These are phyloP conservation scores for Chrysoporthe puriensis DNA, from an alignment of 2,329 filamentous ascomycete genomes.

Conservation along the genomic window DNA sequence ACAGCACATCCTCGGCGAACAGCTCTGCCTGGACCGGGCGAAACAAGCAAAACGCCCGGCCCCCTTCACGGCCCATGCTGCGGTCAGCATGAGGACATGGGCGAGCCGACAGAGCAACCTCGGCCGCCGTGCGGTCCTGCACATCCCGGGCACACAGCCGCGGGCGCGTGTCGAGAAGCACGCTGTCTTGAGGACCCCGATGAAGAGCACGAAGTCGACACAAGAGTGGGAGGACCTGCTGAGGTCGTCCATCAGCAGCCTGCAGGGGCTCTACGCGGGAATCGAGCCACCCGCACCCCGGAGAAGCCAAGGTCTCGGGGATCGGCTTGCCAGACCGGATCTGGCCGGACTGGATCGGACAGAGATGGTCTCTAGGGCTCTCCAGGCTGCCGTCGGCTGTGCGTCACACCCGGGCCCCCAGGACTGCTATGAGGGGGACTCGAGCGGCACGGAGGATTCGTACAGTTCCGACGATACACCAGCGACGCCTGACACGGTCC, in stretches of 20 bases:
- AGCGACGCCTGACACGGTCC: constrained; percentile 20
- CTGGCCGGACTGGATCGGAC: constrained; percentile 14
- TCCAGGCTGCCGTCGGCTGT: constrained; percentile 25
- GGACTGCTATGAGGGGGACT: constrained; percentile 18
- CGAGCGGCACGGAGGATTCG: constrained; percentile 17
- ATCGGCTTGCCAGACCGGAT: constrained; percentile 10
- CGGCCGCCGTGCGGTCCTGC: background rate
- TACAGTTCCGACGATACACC: constrained; percentile 20
- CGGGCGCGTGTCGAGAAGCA: constrained; percentile 15
- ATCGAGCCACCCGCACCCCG: constrained; percentile 7
- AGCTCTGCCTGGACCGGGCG: constrained; percentile 11
- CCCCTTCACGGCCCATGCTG: background rate
- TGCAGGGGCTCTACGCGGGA: constrained; percentile 22
- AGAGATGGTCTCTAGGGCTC: constrained; percentile 21
- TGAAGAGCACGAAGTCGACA: constrained; percentile 11
- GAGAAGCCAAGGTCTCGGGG: constrained; percentile 5
- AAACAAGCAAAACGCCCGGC: constrained; percentile 17
- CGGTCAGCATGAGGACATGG: constrained; percentile 19
- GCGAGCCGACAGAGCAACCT: constrained; percentile 9
- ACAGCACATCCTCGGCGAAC: constrained; percentile 24
- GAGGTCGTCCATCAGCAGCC: constrained; percentile 13
- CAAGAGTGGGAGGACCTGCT: constrained; percentile 25
- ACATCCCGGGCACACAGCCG: constrained; percentile 13
- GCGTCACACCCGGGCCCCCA: constrained; percentile 10
- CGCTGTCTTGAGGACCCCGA: constrained; percentile 10